Conservation (phyloP, 495 filamentous ascomycete species). For the Neurospora sp. region DNA sequence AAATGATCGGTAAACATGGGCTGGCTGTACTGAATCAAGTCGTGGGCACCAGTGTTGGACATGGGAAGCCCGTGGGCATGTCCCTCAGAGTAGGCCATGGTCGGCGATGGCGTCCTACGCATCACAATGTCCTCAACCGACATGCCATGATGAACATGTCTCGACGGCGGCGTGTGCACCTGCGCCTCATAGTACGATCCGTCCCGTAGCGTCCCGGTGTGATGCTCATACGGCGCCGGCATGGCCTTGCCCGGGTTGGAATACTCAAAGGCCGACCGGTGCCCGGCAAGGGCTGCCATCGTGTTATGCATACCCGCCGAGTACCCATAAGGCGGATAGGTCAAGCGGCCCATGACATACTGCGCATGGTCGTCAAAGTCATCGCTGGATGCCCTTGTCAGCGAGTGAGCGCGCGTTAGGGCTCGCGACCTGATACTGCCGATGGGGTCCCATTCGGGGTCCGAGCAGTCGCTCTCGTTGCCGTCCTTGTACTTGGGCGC, state of each 20-base stretch:
- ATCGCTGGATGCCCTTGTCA: constrained; percentile 18
- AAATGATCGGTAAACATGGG: neutral
- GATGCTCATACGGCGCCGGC: constrained; percentile 43
- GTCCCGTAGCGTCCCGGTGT: constrained; percentile 30
- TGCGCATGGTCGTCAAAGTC: constrained; percentile 24
- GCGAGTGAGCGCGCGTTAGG: constrained; percentile 20
- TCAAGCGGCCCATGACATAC: constrained; percentile 20
- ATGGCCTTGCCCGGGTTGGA: constrained; percentile 52
- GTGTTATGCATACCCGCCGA: constrained; percentile 20
- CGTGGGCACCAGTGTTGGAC: neutral
- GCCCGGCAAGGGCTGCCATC: constrained; percentile 24
- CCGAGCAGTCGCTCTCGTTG: constrained; percentile 27
- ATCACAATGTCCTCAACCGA: constrained; percentile 42
- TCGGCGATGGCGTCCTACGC: constrained; percentile 34
- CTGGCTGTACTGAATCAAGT: constrained; percentile 8
- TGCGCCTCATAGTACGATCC: constrained; percentile 51
- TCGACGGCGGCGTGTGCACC: constrained; percentile 31
- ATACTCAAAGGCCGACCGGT: constrained; percentile 49
- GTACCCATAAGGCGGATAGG: constrained; percentile 19
- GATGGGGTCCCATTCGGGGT: constrained; percentile 23
- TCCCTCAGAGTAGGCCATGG: constrained; percentile 12
- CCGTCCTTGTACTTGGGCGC: constrained; percentile 32
- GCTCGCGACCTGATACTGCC: neutral
- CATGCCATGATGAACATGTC: constrained; percentile 25
- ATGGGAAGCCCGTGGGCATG: neutral